Evolutionary conservation across 805 yeast genomes (phyloP).

Genomic region (Allodekkera sacchari): DNA sequence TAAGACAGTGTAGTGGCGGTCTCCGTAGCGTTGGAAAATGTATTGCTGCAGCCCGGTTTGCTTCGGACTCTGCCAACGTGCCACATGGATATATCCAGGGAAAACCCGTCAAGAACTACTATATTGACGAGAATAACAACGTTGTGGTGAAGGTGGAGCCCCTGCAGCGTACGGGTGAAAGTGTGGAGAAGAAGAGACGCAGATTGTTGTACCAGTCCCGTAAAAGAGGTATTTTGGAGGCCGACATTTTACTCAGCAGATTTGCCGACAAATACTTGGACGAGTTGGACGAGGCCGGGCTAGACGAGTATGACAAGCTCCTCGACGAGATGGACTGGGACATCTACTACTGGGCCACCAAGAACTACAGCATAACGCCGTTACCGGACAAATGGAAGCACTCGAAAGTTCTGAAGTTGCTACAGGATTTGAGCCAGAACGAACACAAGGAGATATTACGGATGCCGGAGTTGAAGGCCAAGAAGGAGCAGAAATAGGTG

Average conservation of each 20-base stretch:
- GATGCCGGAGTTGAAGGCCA: constrained; percentile 66
- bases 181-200: constrained; percentile 70
- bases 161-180: constrained; percentile 65
- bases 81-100: constrained; percentile 14
- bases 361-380: constrained; percentile 71
- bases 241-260: constrained; percentile 76
- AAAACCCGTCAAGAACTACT: constrained; percentile 13
- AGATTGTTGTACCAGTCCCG: constrained; percentile 85
- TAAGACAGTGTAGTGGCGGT: too few species aligned
- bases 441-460: constrained; percentile 64
- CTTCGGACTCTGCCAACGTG: too few species aligned
- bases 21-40: too few species aligned
- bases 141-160: constrained; percentile 68
- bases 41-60: too few species aligned
- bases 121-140: constrained; percentile 29
- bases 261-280: constrained; percentile 74
- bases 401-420: constrained; percentile 49
- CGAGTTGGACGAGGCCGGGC: constrained; percentile 49
- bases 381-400: constrained; percentile 82
- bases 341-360: constrained; percentile 95
- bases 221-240: constrained; percentile 91
- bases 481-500: too few species aligned
- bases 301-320: constrained; percentile 77
- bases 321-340: constrained; percentile 99
- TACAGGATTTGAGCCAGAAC: constrained; percentile 72